Base-by-base conservation (phyloP, 768 basidiomycete genomes). In the Cystofilobasidium ferigula region DNA sequence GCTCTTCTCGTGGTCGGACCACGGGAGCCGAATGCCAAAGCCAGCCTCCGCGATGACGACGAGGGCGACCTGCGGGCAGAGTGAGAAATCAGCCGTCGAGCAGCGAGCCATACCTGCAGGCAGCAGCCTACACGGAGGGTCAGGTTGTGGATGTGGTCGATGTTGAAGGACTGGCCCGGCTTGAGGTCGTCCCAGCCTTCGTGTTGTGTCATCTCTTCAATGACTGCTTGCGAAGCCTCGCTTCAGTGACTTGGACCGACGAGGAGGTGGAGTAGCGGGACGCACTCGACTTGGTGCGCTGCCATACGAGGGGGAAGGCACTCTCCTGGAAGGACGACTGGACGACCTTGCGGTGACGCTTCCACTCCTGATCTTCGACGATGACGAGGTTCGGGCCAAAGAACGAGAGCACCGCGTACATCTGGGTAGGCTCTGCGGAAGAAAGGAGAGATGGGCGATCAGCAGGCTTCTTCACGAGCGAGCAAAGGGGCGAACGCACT, bases 351-450 rank as follows among this genome's bases (percentile, higher is more conserved):
- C 81, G 73, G 69, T 82, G 81, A 54, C 77, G 79, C 60, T 79
- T 76, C 80, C 81, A 82, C 3, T 70, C 73, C 9, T 80, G 78
- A 4, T 77, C 78, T 59, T 80, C 79, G 1, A 78, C 75, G 10
- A 74, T 76, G n/a, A 80, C 70, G 10, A 82, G 73, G 64, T 81
- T 82, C 74, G 77, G 76, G 2, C 81, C 81, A 75, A 78, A 81
- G 20, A 78, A 48, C 4, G 69, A 72, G 45, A 70, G 62, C 10
- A 71, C 40, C 3, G 32, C 54, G 62, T 69, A 61, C 47, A 65
- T 40, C 35, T 62, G 61, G 4, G 57, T 51, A 0, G 66, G 69
- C 48, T 69, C 58, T 65, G 56, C 32, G 53, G 26, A n/a, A 32
- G 26, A 36, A 22, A 30, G 5, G 35, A 62, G 12, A 20, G 30